Evolutionary conservation across 2,329 filamentous ascomycete genomes (phyloP).

Genomic region (Nigrospora sphaerica): DNA sequence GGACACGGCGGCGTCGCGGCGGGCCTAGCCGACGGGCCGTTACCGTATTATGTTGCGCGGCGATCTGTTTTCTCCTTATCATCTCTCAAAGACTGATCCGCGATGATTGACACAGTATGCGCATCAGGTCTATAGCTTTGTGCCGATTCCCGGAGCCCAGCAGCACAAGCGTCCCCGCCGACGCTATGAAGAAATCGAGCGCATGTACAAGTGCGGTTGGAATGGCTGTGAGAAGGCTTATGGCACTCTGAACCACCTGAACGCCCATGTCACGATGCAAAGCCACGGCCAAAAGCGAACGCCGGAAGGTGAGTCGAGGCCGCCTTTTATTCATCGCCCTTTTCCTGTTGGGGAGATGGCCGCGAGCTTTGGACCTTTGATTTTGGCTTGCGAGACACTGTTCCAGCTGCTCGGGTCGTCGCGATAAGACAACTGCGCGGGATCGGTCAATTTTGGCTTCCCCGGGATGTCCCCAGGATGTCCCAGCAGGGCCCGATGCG

Average conservation of each 20-base stretch:
- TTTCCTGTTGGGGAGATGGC: not conserved
- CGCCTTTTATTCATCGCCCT: not conserved
- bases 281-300: conserved; percentile 91
- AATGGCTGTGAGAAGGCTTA: conserved; percentile 98
- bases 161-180: conserved; percentile 93
- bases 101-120: conserved; percentile 24
- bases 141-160: conserved; percentile 92
- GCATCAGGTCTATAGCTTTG: conserved; percentile 90
- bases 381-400: conserved; percentile 7
- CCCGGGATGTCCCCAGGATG: not conserved
- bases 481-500: not conserved
- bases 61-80: conserved; percentile 1
- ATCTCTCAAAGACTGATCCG: conserved; percentile 18
- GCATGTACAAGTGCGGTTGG: conserved; percentile 99
- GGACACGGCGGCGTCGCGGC: too few species aligned
- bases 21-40: too few species aligned
- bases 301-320: conserved; percentile 72
- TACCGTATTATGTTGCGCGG: not conserved
- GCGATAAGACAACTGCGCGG: not conserved
- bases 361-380: not conserved
- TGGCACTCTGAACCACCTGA: conserved; percentile 92
- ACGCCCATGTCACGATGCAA: conserved; percentile 98
- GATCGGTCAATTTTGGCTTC: not conserved
- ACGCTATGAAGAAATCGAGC: conserved; percentile 96
- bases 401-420: not conserved